phyloP scores from a whole-genome alignment of 768 basidiomycete species.

The Clavaria fumosa region DNA sequence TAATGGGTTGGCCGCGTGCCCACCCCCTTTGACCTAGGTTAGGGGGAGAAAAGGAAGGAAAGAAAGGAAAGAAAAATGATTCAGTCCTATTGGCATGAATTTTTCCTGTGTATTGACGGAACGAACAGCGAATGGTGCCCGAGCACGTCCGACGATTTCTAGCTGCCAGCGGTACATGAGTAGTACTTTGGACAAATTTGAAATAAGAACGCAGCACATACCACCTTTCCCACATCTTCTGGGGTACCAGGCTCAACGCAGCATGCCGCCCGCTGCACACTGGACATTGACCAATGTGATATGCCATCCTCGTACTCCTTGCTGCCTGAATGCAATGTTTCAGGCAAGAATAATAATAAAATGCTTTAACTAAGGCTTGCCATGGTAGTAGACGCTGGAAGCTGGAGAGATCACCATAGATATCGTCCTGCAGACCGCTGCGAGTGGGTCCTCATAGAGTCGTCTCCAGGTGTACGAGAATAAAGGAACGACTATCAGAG shows the following conservation, averaged over 20 bases:
- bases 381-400: background rate
- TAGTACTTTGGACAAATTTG: background rate
- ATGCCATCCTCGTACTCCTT: conserved; percentile 27
- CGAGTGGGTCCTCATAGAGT: too few species aligned
- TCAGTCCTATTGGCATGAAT: too few species aligned
- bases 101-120: too few species aligned
- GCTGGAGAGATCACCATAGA: background rate
- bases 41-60: conserved; percentile 1
- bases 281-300: conserved; percentile 38
- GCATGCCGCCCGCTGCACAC: conserved; percentile 30
- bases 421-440: background rate
- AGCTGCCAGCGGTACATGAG: conserved; percentile 21
- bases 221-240: conserved; percentile 34
- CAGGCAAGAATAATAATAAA: background rate
- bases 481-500: too few species aligned
- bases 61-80: background rate
- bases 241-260: conserved; percentile 43
- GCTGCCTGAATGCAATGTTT: conserved; percentile 10
- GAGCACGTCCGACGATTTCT: conserved; percentile 25
- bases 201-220: conserved; percentile 15
- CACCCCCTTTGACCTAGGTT: conserved; percentile 45
- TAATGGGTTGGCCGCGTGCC: conserved; percentile 36
- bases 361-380: background rate
- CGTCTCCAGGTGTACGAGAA: too few species aligned
- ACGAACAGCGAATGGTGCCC: conserved; percentile 39